Evolutionary conservation across 2,329 filamentous ascomycete genomes (phyloP), one percentile per base, ranked within the genome.

Genomic region (Colletotrichum lupini): DNA sequence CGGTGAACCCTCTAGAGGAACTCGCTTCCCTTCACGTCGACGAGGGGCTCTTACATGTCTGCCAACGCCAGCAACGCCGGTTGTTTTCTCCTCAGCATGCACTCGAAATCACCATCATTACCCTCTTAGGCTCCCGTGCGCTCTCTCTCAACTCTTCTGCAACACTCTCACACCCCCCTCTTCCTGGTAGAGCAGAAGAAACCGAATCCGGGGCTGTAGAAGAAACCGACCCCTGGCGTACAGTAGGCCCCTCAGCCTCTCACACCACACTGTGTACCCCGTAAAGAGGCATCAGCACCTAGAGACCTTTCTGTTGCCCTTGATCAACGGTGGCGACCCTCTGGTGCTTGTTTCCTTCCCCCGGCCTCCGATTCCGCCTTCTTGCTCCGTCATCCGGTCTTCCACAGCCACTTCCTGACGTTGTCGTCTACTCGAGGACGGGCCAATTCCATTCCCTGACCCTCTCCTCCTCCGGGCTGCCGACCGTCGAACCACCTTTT

Each of bases 31-130:
- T 57, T 59, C 46, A 22, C 28, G 24, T 28, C 49, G 46, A 61
- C 61, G 71, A 73, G 55, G 67, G 70, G 32, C 60, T 71, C 71
- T 71, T 71, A 73, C 71, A 73, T 62, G 61, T 66, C 71, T 62
- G 61, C 49, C 67, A 73, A 71, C 56, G 24, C 71, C n/a, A 71
- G 60, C 61, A 66, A 66, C 67, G 35, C 12, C 30, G 12, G 49
- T 66, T 71, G 71, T 73, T 61, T 66, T 56, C 67, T 71, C 68
- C 49, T 59, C 68, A 72, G 59, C 61, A 74, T 74, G 72, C 68
- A 72, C 58, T 64, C 68, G 62, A 62, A 53, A 72, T 59, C 62
- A 42, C 49, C 49, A 46, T 52, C 55, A 62, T 72, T 55, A 55
- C 58, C 59, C 42, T 72, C 58, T 52, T 74, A 73, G 58, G 58